phyloP scores from a whole-genome alignment of 768 basidiomycete genomes.

The Kwoniella sp. region DNA sequence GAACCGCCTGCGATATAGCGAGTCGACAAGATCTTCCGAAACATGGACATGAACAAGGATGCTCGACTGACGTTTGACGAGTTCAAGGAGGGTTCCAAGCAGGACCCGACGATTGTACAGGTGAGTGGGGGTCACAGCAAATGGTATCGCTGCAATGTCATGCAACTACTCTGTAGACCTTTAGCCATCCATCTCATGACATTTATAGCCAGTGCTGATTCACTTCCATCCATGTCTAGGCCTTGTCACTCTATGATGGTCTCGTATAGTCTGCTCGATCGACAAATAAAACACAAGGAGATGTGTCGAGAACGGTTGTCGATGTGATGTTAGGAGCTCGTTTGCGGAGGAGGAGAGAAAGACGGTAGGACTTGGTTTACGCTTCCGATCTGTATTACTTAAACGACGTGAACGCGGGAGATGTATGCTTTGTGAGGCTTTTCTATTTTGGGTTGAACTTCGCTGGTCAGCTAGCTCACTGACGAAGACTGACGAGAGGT shows the following conservation, averaged over 20 bases:
- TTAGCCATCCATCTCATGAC: too few relatives aligned
- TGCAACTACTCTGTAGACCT: too few relatives aligned
- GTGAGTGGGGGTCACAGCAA: slow-evolving; percentile 60
- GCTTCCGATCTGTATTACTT: neutral
- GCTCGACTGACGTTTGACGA: slow-evolving; percentile 91
- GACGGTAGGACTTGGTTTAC: neutral
- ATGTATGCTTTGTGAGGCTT: neutral
- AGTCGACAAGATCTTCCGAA: slow-evolving; percentile 96
- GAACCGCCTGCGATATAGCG: slow-evolving; percentile 61
- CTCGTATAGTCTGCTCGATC: slow-evolving; percentile 20
- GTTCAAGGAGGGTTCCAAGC: slow-evolving; percentile 97
- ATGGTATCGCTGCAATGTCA: neutral
- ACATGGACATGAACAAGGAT: slow-evolving; percentile 96
- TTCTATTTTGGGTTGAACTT: too few relatives aligned
- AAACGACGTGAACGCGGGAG: neutral
- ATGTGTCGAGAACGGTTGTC: too few relatives aligned
- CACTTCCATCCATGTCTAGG: slow-evolving; percentile 8
- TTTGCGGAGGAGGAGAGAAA: too few relatives aligned
- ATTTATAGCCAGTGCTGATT: too few relatives aligned
- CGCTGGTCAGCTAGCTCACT: too few relatives aligned
- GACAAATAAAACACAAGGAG: neutral
- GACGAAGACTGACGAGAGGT: too few relatives aligned
- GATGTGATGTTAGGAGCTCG: too few relatives aligned
- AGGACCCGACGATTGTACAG: slow-evolving; percentile 99
- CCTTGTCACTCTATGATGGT: slow-evolving; percentile 39